Base-by-base conservation (phyloP, 2,329 filamentous ascomycete species). In the Blastomyces emzantsi region DNA sequence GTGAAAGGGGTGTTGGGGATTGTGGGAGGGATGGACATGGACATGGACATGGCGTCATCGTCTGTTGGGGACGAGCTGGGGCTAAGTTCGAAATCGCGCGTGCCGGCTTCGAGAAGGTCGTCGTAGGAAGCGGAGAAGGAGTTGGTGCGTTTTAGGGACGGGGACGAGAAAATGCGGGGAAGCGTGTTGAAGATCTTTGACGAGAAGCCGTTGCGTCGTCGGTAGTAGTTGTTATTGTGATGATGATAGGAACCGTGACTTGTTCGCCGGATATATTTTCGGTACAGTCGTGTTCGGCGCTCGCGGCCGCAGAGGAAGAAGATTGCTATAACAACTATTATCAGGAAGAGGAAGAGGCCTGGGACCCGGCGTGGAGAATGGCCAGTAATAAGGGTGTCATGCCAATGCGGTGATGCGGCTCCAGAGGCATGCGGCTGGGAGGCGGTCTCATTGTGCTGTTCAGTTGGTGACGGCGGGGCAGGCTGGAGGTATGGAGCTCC, bases 241-340 rank as follows among this genome's bases (percentile, higher is more conserved):
- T 65, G 82, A 83, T 64, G 64, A 60, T 64, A 64, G n/a, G 54
- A 28, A 5, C 49, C 13, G 49, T 28, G 49, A 25, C 49, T 60
- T 43, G 64, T 58, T n/a, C 64, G 49, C 17, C 71, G 70, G 57
- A 75, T 76, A 51, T 89, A 64, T 68, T 82, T 85, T 67, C 82
- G 78, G 66, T 83, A 84, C 7, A 89, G 70, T 1, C 85, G 80
- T 69, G 82, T 80, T 62, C 91, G 84, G 60, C 90, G 84, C 65
- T 94, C 90, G 62, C 90, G 87, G 64, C 91, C 92, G 66, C 90
- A 86, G 67, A 96, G 83, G 63, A 96, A 79, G 73, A 90, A 93
- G 8, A 81, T 79, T 22, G 89, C 80, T 39, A 92, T 75, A 25
- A 88, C 70, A 33, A 96, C 69, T 64, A 96, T 83, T 41, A 94